These are phyloP conservation scores for Hippophae rhamnoides DNA, from an alignment of 306 rosid species.

Conservation along the genomic window DNA sequence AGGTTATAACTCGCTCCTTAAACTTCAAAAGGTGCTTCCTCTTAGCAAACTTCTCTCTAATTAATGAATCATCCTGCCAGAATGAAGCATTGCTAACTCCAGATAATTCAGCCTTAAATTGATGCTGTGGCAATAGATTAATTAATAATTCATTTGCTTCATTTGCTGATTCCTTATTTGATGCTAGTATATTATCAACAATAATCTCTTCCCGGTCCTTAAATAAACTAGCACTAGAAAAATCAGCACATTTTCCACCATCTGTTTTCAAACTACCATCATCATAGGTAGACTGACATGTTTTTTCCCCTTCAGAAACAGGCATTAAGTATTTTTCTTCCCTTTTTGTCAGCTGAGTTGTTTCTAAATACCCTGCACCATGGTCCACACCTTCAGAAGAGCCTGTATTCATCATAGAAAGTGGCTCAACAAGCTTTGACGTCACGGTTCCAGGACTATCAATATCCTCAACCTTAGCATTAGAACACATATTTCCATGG, in stretches of 20 bases:
- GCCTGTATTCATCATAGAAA: constrained; percentile 31
- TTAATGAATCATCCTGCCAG: constrained; percentile 15
- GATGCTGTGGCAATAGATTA: constrained; percentile 36
- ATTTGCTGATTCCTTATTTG: constrained; percentile 52
- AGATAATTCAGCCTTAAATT: constrained; percentile 17
- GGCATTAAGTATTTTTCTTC: constrained; percentile 23
- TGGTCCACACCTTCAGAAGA: constrained; percentile 21
- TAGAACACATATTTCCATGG: constrained; percentile 23
- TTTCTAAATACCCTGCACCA: constrained; percentile 29
- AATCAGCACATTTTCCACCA: constrained; percentile 20
- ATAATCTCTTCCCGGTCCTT: constrained; percentile 21
- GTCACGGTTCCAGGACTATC: constrained; percentile 94
- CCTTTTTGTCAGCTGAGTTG: constrained; percentile 18
- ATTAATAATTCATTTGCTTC: constrained; percentile 36
- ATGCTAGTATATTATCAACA: constrained; percentile 34
- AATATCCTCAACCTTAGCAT: constrained; percentile 51
- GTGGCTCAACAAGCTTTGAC: constrained; percentile 69
- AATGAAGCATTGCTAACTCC: constrained; percentile 22
- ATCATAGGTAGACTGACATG: constrained; percentile 24
- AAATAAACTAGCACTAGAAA: constrained; percentile 11
- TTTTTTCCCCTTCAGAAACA: constrained; percentile 27
- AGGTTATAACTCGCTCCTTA: constrained; percentile 69
- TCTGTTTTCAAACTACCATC: constrained; percentile 19
- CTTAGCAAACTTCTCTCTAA: constrained; percentile 47
- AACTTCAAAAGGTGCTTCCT: constrained; percentile 50